A percentile compares a stretch with the other conserved stretches of the same genome.
These are phyloP conservation scores for Hyphopichia khmerensis DNA, from an alignment of 1,139 yeast species.

Conservation along the genomic window DNA sequence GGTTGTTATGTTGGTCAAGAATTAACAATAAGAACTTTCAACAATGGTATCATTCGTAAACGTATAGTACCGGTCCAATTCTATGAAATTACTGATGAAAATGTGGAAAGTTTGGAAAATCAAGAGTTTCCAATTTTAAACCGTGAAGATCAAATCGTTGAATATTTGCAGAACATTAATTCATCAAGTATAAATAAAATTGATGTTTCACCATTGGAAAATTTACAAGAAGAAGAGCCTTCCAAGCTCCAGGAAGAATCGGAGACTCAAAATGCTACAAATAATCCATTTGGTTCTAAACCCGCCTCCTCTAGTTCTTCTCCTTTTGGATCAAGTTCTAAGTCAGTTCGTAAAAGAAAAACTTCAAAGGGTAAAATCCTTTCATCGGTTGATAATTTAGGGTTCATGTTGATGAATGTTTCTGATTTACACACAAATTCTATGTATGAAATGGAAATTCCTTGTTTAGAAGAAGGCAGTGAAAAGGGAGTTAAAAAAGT, in stretches of 20 bases:
- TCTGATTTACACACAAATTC: conserved; percentile 34
- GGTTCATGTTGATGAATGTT: conserved; percentile 60
- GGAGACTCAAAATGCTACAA: conserved; percentile 4
- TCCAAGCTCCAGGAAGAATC: conserved; percentile 4
- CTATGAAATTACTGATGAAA: conserved; percentile 21
- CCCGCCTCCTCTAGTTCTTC: conserved; percentile 8
- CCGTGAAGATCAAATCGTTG: conserved; percentile 16
- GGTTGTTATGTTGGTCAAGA: conserved; percentile 99
- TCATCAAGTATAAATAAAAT: conserved; percentile 20
- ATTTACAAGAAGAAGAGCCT: conserved; percentile 4
- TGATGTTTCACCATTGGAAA: conserved; percentile 22
- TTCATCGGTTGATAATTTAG: conserved; percentile 56
- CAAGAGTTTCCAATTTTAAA: conserved; percentile 13
- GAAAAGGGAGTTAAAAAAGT: conserved; percentile 17
- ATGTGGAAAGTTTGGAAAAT: conserved; percentile 14
- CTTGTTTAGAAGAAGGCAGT: conserved; percentile 18
- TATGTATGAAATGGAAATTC: conserved; percentile 30
- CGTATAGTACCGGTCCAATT: conserved; percentile 75
- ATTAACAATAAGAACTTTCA: conserved; percentile 82
- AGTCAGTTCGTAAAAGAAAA: conserved; percentile 31
- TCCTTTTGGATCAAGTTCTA: conserved; percentile 34
- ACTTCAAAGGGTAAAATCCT: conserved; percentile 60
- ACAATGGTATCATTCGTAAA: conserved; percentile 79
- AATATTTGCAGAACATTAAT: conserved; percentile 16
- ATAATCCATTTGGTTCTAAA: background rate